Conservation (phyloP, 108 stramenopile genomes). For the Bacterosira constricta region DNA sequence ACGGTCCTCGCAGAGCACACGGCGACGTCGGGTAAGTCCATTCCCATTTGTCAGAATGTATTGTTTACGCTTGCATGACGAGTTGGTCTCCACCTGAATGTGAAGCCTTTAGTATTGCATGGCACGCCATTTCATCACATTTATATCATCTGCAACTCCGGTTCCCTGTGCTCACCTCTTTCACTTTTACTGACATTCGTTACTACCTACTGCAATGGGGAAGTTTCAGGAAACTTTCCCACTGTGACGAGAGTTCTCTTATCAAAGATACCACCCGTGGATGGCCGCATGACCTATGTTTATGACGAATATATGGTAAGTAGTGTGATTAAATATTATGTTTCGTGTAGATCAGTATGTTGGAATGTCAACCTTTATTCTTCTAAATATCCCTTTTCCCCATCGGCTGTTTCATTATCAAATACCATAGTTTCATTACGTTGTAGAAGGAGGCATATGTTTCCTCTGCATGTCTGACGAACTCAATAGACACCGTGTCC, state of each 20-base stretch:
- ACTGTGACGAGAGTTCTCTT: conserved; percentile 97
- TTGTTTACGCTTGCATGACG: no score
- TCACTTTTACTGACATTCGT: not conserved
- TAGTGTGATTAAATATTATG: conserved; percentile 7
- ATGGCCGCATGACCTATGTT: conserved; percentile 88
- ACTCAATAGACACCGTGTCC: conserved; percentile 85
- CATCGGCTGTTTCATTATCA: not conserved
- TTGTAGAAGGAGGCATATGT: conserved; percentile 89
- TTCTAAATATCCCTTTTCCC: not conserved
- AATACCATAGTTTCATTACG: conserved; percentile 84
- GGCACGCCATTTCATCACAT: no score
- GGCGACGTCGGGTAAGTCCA: conserved; percentile 78
- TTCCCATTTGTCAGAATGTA: not conserved
- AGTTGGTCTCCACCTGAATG: no score
- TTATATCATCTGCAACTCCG: no score
- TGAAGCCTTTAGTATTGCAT: no score
- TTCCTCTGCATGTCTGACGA: conserved; percentile 97
- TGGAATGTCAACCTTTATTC: no score
- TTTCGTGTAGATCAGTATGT: not conserved
- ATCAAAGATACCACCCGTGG: conserved; percentile 87
- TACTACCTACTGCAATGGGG: conserved; percentile 9
- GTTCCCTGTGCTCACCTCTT: not conserved
- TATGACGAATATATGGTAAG: conserved; percentile 58
- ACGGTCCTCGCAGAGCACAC: conserved; percentile 97
- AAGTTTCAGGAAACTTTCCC: conserved; percentile 96